phyloP scores from a whole-genome alignment of 108 stramenopile genomes.

The Conticribra weissflogii region DNA sequence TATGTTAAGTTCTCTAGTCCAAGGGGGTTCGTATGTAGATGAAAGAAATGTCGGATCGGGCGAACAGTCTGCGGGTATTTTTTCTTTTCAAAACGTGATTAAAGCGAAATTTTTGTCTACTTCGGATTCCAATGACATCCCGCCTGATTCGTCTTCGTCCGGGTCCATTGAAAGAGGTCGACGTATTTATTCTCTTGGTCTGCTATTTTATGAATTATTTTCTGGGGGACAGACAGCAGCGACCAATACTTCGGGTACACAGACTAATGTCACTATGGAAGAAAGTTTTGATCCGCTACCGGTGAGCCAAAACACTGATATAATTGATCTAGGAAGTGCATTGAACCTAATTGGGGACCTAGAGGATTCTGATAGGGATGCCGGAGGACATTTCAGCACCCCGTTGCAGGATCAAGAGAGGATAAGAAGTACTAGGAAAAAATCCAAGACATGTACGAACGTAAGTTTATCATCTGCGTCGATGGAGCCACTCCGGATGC shows the following conservation, averaged over 20 bases:
- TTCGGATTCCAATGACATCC: too few species aligned
- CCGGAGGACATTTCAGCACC: neutral
- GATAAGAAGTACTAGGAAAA: too few species aligned
- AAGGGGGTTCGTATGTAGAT: too few species aligned
- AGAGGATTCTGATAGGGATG: neutral
- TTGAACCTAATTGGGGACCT: neutral
- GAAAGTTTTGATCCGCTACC: neutral
- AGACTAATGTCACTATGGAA: neutral
- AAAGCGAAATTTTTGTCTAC: too few species aligned
- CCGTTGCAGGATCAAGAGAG: too few species aligned
- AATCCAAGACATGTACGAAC: neutral
- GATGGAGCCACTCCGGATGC: neutral
- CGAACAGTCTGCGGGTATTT: too few species aligned
- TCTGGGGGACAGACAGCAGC: slow-evolving; percentile 7
- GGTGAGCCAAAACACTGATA: neutral
- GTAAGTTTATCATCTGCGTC: neutral
- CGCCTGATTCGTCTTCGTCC: too few species aligned
- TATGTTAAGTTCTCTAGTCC: too few species aligned
- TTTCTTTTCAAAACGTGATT: too few species aligned
- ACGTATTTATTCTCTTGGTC: slow-evolving; percentile 3
- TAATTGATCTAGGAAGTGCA: neutral
- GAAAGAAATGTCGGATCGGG: too few species aligned
- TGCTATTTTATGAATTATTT: slow-evolving; percentile 13
- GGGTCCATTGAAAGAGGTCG: neutral
- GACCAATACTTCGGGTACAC: neutral